These are phyloP conservation scores for Aureobasidium sp. DNA, from an alignment of 2,329 filamentous ascomycete species.

Conservation along the genomic window DNA sequence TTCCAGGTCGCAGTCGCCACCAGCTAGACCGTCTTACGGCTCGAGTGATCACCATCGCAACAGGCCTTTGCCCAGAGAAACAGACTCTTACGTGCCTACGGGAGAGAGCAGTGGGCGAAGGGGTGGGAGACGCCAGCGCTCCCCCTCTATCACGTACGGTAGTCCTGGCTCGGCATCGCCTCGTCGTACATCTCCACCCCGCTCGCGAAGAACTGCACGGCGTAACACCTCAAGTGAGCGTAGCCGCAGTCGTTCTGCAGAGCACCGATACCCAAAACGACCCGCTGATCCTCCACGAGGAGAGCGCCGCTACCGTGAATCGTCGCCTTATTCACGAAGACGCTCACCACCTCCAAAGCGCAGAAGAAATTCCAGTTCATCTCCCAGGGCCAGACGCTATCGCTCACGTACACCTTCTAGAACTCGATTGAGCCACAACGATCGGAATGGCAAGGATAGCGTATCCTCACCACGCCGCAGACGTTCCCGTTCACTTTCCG, in stretches of 20 bases:
- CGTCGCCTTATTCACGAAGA: slow-evolving; percentile 23
- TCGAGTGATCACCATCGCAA: slow-evolving; percentile 34
- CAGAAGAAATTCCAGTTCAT: slow-evolving; percentile 3
- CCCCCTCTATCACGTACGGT: slow-evolving; percentile 7
- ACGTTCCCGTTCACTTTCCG: slow-evolving; percentile 2
- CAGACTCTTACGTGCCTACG: slow-evolving; percentile 49
- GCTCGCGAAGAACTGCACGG: not conserved
- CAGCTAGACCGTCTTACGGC: slow-evolving; percentile 40
- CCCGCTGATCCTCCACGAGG: not conserved
- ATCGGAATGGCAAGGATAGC: slow-evolving; percentile 17
- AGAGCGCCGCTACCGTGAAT: slow-evolving; percentile 1
- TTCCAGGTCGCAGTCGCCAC: slow-evolving; percentile 40
- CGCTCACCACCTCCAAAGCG: slow-evolving; percentile 14
- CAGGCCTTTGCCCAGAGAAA: slow-evolving; percentile 39
- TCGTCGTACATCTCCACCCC: not conserved
- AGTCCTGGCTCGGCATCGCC: slow-evolving; percentile 11
- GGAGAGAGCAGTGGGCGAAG: slow-evolving; percentile 22
- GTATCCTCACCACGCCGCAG: slow-evolving; percentile 3
- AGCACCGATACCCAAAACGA: not conserved
- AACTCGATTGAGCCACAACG: slow-evolving; percentile 18
- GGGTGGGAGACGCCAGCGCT: slow-evolving; percentile 12
- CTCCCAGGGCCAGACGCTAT: not conserved
- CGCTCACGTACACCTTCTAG: slow-evolving; percentile 22
- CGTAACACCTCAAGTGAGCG: slow-evolving; percentile 8
- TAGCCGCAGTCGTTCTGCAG: slow-evolving; percentile 10